A percentile compares a stretch with the other conserved stretches of the same genome.
Conservation (phyloP, 305 asterid genomes). For the Fraxinus ornus region DNA sequence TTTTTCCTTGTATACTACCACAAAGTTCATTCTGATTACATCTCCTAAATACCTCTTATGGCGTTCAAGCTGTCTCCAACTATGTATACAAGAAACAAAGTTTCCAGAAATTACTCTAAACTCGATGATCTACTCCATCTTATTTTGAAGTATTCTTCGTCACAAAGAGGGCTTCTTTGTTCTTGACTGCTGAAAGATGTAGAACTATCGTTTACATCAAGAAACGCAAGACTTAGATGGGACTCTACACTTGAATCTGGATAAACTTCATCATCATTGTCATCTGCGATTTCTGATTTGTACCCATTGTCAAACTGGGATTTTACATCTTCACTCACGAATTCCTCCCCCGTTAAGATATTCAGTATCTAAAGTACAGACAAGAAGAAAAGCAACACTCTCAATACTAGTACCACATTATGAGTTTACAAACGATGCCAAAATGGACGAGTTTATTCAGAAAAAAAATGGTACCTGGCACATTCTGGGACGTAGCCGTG, state of each 20-base stretch:
- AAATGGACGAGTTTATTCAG: background rate
- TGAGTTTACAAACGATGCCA: background rate
- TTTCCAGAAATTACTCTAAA: constrained; percentile 38
- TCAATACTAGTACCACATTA: background rate
- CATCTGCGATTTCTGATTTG: constrained; percentile 42
- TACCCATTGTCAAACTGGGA: constrained; percentile 10
- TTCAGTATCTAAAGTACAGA: constrained; percentile 48
- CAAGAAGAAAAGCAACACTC: background rate
- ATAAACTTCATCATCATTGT: constrained; percentile 84
- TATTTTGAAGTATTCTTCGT: constrained; percentile 60
- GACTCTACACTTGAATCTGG: constrained; percentile 82
- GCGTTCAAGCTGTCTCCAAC: constrained; percentile 18
- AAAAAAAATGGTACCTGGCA: constrained; percentile 46
- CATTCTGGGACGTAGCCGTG: constrained; percentile 81
- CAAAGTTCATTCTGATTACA: constrained; percentile 11
- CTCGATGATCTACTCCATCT: constrained; percentile 77
- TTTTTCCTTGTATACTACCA: background rate
- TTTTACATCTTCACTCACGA: constrained; percentile 23
- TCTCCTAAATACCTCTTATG: constrained; percentile 37
- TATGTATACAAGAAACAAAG: background rate
- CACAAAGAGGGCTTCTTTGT: constrained; percentile 63
- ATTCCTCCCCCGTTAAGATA: constrained; percentile 60
- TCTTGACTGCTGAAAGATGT: constrained; percentile 70
- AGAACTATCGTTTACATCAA: constrained; percentile 55
- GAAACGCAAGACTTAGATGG: constrained; percentile 68